phyloP scores from a whole-genome alignment of 805 yeast genomes.

The Kodamaea fukazawae region DNA sequence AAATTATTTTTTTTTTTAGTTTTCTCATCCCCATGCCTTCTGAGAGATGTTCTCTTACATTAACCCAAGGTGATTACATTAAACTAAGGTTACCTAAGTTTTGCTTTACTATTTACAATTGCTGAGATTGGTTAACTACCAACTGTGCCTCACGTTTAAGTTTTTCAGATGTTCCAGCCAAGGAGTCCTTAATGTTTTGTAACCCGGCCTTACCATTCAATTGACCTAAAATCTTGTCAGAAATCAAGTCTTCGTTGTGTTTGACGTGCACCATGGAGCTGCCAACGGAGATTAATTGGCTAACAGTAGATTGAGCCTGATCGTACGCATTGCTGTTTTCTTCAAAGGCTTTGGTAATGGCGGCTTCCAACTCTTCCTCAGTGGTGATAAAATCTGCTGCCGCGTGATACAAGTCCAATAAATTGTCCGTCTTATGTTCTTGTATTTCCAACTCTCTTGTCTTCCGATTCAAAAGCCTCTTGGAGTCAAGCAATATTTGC shows the following conservation, averaged over 20 bases:
- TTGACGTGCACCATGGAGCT: conserved; percentile 28
- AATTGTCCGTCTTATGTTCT: conserved; percentile 51
- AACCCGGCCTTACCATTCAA: conserved; percentile 43
- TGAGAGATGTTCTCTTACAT: no score
- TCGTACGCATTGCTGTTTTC: conserved; percentile 36
- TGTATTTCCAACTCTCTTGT: conserved; percentile 50
- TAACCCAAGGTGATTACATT: not conserved
- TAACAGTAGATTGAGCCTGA: conserved; percentile 30
- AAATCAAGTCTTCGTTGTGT: conserved; percentile 31
- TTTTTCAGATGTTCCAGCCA: conserved; percentile 39
- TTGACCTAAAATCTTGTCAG: conserved; percentile 39
- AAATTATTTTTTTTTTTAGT: conserved; percentile 1
- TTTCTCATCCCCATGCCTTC: conserved; percentile 5
- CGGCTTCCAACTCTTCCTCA: conserved; percentile 59
- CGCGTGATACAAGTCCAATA: conserved; percentile 71
- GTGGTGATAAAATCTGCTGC: conserved; percentile 68
- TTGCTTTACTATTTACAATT: conserved; percentile 5
- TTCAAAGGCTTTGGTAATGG: conserved; percentile 58
- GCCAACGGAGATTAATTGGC: conserved; percentile 32
- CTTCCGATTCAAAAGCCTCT: conserved; percentile 66
- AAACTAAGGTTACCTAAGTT: not conserved
- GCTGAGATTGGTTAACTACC: conserved; percentile 21
- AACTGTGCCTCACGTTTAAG: conserved; percentile 37
- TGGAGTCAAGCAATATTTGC: conserved; percentile 49
- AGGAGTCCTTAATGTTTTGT: conserved; percentile 33